A percentile compares a stretch with the other conserved stretches of the same genome.
phyloP scores from a whole-genome alignment of 495 filamentous ascomycete genomes.

The Chaetomium cochliodes region DNA sequence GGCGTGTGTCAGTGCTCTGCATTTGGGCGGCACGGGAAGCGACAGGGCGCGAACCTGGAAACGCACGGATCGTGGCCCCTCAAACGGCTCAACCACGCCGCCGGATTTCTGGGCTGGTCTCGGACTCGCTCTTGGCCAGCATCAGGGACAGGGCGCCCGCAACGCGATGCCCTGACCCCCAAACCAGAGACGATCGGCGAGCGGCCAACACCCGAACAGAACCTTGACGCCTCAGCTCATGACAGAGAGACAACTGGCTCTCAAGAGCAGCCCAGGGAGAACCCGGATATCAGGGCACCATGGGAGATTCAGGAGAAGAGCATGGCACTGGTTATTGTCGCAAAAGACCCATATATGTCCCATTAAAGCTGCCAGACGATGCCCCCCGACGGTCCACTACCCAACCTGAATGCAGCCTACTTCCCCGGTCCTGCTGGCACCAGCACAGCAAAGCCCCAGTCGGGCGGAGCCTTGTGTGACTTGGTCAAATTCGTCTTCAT shows the following conservation, averaged over 20 bases:
- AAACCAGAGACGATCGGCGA: too few species aligned
- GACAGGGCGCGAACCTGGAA: not conserved
- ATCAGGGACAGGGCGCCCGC: too few species aligned
- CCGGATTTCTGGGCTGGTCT: not conserved
- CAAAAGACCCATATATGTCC: too few species aligned
- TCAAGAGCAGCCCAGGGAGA: too few species aligned
- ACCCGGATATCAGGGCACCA: too few species aligned
- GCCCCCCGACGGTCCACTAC: too few species aligned
- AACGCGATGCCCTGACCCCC: not conserved
- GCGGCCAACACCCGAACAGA: not conserved
- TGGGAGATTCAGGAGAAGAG: too few species aligned
- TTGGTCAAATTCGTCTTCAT: conserved; percentile 55
- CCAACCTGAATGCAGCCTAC: too few species aligned
- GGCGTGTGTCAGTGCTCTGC: conserved; percentile 9
- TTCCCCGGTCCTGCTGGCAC: not conserved
- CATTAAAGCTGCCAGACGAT: too few species aligned
- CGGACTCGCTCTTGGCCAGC: not conserved
- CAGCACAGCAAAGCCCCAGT: conserved; percentile 44
- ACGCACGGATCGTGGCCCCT: conserved; percentile 10
- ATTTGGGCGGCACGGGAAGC: conserved; percentile 12
- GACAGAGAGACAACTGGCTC: too few species aligned
- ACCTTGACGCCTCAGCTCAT: too few species aligned
- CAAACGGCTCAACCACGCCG: conserved; percentile 8
- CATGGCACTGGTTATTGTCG: too few species aligned
- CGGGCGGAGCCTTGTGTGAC: conserved; percentile 46